phyloP scores from a whole-genome alignment of 2,329 filamentous ascomycete genomes.

The Aspergillus costaricaensis region DNA sequence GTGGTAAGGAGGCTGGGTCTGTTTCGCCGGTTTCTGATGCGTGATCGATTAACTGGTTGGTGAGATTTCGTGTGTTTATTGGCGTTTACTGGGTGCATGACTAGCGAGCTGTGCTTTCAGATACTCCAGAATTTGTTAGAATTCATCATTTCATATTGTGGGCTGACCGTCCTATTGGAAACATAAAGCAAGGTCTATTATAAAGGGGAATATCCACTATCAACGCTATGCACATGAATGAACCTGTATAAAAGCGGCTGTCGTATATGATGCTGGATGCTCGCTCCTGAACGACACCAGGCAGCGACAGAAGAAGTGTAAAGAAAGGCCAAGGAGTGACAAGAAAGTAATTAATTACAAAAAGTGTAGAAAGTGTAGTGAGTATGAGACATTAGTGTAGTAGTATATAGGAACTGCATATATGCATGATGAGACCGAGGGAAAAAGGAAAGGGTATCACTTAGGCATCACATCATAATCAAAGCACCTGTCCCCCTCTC shows the following conservation, averaged over 20 bases:
- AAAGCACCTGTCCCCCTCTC: constrained; percentile 19
- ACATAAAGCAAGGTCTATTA: constrained; percentile 21
- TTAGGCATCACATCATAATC: constrained; percentile 28
- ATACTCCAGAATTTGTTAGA: no score
- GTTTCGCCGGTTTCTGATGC: no score
- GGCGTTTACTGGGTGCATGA: no score
- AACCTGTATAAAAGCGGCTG: not conserved
- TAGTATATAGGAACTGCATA: constrained; percentile 5
- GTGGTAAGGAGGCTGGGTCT: not conserved
- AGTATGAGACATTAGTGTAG: constrained; percentile 3
- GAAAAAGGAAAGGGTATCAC: constrained; percentile 29
- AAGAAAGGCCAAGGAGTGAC: not conserved
- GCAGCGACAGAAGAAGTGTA: constrained; percentile 7
- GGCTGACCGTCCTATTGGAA: not conserved
- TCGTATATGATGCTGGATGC: constrained; percentile 16
- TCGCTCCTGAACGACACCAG: constrained; percentile 8
- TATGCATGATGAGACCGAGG: constrained; percentile 19
- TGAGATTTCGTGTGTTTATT: no score
- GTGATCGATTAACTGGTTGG: no score
- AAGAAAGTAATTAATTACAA: constrained; percentile 19
- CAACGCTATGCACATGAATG: constrained; percentile 27
- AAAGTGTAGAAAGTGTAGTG: constrained; percentile 1
- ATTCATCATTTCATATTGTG: no score
- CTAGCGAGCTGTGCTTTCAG: no score
- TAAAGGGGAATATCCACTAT: constrained; percentile 5